Base-by-base conservation (phyloP, 768 basidiomycete species). In the Lepiota brunneoincarnata region DNA sequence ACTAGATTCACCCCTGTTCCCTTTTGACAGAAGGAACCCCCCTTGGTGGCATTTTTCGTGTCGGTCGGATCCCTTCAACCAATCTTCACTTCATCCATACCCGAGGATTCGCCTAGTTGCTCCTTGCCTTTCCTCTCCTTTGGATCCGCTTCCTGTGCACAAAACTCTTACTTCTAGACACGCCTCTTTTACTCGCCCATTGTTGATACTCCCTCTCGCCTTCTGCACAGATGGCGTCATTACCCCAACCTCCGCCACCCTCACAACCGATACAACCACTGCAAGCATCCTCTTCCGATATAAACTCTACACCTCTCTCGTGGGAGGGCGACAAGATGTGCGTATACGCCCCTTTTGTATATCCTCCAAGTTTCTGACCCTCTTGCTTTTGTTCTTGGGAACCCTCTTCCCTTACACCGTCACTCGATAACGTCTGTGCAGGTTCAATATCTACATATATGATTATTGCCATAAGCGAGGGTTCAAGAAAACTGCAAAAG, bases 281-380 rank as follows among this genome's bases (percentile, higher is more conserved):
- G 46, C 61, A 65, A 36, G 58, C 61, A 36, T 48, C 57, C 20
- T 55, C 64, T 18, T 53, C 69, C 15, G 62, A 52, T 45, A 53
- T 55, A 11, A 51, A 15, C 47, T 21, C 35, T 39, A n/a, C 62
- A 15, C 26, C 63, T 36, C 65, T 83, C 18, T 82, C 85, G 55
- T 92, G 90, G 90, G 90, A 91, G 64, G 89, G 89, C 52, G 90
- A 92, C 74, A 86, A 77, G 72, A 91, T 91, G 90, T 91, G 56
- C 57, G 82, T 77, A 41, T 46, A 49, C 58, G 56, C 57, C 50
- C 42, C 45, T 52, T 54, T 57, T 42, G 38, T 36, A 15, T 18
- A n/a, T 36, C 4, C 39, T 48, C 43, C 11, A 37, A 43, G 37
- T 34, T 41, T 36, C 49, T 56, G 42, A 59, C 40, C n/a, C n/a